Percentiles rank a stretch among this genome's conserved stretches.
phyloP scores from a whole-genome alignment of 371 early-diverging fungal species.

The Mucor velutinosus region DNA sequence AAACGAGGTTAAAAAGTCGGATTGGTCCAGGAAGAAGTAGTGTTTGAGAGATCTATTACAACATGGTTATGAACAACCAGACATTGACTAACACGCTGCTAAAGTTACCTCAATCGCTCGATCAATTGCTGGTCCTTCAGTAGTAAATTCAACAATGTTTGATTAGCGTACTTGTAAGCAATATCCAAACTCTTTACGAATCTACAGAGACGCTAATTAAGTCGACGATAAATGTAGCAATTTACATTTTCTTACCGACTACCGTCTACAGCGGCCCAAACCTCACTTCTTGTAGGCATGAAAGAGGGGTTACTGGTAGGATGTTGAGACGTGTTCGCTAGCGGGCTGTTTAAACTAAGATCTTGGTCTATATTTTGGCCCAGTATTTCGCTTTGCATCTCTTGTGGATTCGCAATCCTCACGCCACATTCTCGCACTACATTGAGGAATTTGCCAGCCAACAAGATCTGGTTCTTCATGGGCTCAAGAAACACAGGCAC shows the following conservation, averaged over 20 bases:
- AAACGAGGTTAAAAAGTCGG: slow-evolving; percentile 93
- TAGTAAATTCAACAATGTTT: slow-evolving; percentile 68
- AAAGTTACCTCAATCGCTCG: slow-evolving; percentile 68
- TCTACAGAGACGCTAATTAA: slow-evolving; percentile 34
- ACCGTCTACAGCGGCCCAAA: slow-evolving; percentile 59
- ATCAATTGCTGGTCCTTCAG: slow-evolving; percentile 71
- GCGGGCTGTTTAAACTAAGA: not conserved
- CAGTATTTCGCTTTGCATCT: slow-evolving; percentile 35
- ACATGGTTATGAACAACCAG: not conserved
- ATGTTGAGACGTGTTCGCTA: not conserved
- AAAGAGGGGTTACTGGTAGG: not conserved
- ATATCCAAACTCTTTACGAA: slow-evolving; percentile 72
- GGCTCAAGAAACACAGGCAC: slow-evolving; percentile 81
- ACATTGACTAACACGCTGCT: not conserved
- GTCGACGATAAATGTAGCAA: not conserved
- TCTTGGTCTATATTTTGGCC: slow-evolving; percentile 12
- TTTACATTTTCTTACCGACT: slow-evolving; percentile 46
- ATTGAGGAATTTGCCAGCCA: slow-evolving; percentile 94
- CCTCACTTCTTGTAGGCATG: slow-evolving; percentile 44
- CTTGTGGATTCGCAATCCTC: slow-evolving; percentile 50
- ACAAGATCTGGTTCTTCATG: slow-evolving; percentile 75
- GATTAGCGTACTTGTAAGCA: slow-evolving; percentile 80
- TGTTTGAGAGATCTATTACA: slow-evolving; percentile 82
- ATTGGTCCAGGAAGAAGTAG: slow-evolving; percentile 90
- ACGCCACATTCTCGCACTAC: slow-evolving; percentile 88